Conservation (phyloP, 768 basidiomycete species). For the Fistulinella prunicolor region DNA sequence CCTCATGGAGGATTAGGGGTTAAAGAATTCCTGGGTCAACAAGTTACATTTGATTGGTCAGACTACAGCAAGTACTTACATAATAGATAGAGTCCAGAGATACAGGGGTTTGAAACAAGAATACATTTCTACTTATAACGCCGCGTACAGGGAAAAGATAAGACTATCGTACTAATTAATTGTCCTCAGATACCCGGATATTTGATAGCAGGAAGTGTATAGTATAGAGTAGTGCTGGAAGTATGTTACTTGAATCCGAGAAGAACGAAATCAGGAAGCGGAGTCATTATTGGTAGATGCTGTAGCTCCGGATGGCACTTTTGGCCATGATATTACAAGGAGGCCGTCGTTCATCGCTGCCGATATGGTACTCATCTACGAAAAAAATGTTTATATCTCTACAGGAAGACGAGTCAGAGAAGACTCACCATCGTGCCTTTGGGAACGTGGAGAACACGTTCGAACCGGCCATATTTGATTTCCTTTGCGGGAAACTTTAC, state of each 20-base stretch:
- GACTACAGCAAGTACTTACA: no score
- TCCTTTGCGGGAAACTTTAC: conserved; percentile 33
- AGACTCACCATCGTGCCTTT: conserved; percentile 35
- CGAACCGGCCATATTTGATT: conserved; percentile 40
- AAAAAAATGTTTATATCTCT: background rate
- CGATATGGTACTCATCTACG: conserved; percentile 36
- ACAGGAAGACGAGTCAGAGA: conserved; percentile 2
- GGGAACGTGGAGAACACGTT: conserved; percentile 36
- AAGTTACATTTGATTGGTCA: no score
- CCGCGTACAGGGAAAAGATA: background rate
- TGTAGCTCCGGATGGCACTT: conserved; percentile 18
- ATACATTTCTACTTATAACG: background rate
- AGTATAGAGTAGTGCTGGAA: background rate
- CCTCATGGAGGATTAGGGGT: no score
- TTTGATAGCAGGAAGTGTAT: background rate
- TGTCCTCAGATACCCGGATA: no score
- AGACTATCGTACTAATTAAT: conserved; percentile 12
- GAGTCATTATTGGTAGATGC: conserved; percentile 5
- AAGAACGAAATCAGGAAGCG: conserved; percentile 2
- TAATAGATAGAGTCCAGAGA: no score
- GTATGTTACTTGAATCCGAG: background rate
- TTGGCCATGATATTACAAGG: conserved; percentile 40
- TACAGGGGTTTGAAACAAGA: no score
- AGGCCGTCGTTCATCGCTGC: conserved; percentile 40
- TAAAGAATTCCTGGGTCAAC: no score